Conservation (phyloP, 2,329 filamentous ascomycete species). For the Colletotrichum falcatum region DNA sequence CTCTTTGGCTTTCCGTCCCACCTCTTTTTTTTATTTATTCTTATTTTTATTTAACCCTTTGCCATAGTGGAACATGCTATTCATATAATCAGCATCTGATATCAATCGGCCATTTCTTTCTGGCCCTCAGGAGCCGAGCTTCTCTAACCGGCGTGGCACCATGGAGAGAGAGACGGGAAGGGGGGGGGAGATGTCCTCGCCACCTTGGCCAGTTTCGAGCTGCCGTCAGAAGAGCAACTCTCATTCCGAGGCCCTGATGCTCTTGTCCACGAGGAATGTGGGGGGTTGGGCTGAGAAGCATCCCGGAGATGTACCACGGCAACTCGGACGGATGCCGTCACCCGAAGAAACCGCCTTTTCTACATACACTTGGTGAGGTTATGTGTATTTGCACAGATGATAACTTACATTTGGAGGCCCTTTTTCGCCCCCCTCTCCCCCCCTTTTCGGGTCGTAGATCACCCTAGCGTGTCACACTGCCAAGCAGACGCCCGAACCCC, state of each 20-base stretch:
- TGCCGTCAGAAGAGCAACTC: background rate
- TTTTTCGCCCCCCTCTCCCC: conserved; percentile 5
- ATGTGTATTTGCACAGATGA: no score
- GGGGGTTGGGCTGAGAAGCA: background rate
- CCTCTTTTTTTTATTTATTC: background rate
- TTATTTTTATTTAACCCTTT: no score
- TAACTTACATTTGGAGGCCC: background rate
- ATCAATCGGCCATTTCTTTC: background rate
- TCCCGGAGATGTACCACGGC: background rate
- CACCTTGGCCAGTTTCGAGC: background rate
- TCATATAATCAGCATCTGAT: conserved; percentile 11
- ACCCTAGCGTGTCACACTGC: conserved; percentile 24
- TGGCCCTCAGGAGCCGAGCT: background rate
- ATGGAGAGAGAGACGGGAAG: background rate
- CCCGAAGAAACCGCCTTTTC: background rate
- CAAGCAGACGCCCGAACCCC: no score
- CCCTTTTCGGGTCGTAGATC: conserved; percentile 12
- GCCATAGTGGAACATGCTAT: background rate
- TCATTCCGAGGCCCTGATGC: background rate
- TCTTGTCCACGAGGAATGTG: background rate
- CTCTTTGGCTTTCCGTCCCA: conserved; percentile 8
- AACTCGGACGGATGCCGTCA: background rate
- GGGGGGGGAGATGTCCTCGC: background rate
- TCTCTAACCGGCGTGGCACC: background rate
- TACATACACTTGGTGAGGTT: no score